Base-by-base conservation (phyloP, 805 yeast species). In the Brettanomyces bruxellensis region DNA sequence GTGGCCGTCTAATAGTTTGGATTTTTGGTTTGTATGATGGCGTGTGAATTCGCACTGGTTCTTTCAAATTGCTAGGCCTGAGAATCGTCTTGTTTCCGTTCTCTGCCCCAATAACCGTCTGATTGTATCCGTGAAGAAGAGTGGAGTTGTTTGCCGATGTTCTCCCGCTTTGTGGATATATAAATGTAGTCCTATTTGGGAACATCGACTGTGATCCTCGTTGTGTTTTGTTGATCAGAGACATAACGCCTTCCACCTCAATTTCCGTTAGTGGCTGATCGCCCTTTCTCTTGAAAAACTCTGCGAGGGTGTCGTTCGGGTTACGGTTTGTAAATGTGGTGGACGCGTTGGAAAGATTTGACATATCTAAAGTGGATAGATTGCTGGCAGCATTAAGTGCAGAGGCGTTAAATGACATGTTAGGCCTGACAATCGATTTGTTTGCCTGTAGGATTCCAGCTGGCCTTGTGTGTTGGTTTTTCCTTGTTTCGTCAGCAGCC, bases 171-270 rank as follows among this genome's bases (percentile, higher is more conserved):
- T 32, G 32, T 41, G 47, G 24, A 40, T 44, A 22, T 22, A 22
- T n/a, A 34, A 24, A 18, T 23, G 32, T 45, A 38, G 47, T 43
- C 12, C 24, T 34, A 25, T 42, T 45, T 3, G 40, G 47, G 40
- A 40, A 41, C 25, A 39, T 37, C 41, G 38, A 30, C 30, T 35
- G 51, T 43, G 22, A 45, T 34, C 43, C 51, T 23, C 51, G 59
- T 47, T 65, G 61, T 5, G 71, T 66, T 50, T 70, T 73, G 18
- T 67, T 66, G 49, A 76, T 68, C 14, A 86, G 62, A 5, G 89
- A 76, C 50, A 81, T 59, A 1, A 86, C 91, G n/a, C 95, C 95
- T 62, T 83, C 91, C 55, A 81, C 74, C 60, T 87, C 95, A 39
- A 86, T 70, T 24, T 81, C 87, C 12, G 81, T 70, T 50, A 87